Conservation (phyloP, 441 rosid genomes). For the Hura crepitans region DNA sequence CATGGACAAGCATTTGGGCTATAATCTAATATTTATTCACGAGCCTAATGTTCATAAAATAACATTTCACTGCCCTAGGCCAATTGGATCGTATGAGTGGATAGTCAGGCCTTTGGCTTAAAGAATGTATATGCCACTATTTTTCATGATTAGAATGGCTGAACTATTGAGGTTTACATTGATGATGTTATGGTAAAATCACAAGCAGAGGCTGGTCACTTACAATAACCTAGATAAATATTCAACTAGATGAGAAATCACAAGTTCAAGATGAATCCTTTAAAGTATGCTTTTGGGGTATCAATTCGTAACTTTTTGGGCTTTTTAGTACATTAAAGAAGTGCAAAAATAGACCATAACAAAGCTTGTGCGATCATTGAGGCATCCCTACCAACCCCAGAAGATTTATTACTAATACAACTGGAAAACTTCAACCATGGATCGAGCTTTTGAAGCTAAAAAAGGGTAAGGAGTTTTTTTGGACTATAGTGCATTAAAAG, state of each 20-base stretch:
- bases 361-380: background rate
- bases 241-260: background rate
- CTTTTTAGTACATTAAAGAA: background rate
- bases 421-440: background rate
- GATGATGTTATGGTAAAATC: too few species aligned
- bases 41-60: too few species aligned
- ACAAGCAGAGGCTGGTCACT: too few species aligned
- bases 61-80: too few species aligned
- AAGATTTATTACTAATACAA: background rate
- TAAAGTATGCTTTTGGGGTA: conserved; percentile 1
- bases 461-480: background rate
- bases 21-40: too few species aligned
- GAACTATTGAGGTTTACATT: too few species aligned
- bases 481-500: background rate
- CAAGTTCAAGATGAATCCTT: background rate
- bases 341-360: background rate
- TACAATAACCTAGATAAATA: background rate
- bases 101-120: too few species aligned
- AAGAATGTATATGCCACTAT: too few species aligned
- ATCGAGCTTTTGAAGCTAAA: background rate
- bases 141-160: too few species aligned
- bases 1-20: too few species aligned
- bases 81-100: too few species aligned
- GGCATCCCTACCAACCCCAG: background rate
- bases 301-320: background rate